phyloP scores from a whole-genome alignment of 164 flowering plant genomes.

The Stephania japonica region DNA sequence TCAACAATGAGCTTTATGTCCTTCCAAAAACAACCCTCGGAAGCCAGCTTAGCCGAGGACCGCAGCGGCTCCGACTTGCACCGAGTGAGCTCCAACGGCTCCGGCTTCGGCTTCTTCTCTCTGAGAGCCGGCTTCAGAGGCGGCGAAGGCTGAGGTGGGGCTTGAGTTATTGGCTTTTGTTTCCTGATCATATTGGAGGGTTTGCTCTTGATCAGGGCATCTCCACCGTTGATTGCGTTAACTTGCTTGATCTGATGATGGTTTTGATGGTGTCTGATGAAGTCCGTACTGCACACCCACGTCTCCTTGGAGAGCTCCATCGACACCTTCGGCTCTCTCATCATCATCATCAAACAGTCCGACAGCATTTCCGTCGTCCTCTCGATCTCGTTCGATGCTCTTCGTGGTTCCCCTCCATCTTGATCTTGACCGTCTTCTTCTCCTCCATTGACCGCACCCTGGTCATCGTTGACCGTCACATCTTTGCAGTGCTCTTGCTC shows the following conservation, averaged over 20 bases:
- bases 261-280: conserved; percentile 43
- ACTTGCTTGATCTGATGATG: conserved; percentile 7
- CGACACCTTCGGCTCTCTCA: conserved; percentile 94
- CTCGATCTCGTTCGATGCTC: conserved; percentile 10
- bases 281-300: conserved; percentile 88
- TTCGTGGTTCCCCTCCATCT: neutral
- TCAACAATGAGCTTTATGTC: conserved; percentile 43
- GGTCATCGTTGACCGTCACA: no score
- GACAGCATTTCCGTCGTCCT: conserved; percentile 27
- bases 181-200: conserved; percentile 22
- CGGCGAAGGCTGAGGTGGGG: conserved; percentile 38
- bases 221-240: conserved; percentile 15
- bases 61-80: conserved; percentile 98
- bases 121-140: conserved; percentile 36
- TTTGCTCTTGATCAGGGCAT: conserved; percentile 29
- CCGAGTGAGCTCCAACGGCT: conserved; percentile 76
- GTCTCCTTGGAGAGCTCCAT: conserved; percentile 98
- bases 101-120: conserved; percentile 68
- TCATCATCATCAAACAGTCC: conserved; percentile 84
- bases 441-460: neutral
- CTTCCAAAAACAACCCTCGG: conserved; percentile 79
- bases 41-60: conserved; percentile 57
- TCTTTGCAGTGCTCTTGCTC: neutral
- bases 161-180: neutral
- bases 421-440: neutral